Base-by-base conservation (phyloP, 495 filamentous ascomycete genomes). In the Aspergillus coremiiformis region DNA sequence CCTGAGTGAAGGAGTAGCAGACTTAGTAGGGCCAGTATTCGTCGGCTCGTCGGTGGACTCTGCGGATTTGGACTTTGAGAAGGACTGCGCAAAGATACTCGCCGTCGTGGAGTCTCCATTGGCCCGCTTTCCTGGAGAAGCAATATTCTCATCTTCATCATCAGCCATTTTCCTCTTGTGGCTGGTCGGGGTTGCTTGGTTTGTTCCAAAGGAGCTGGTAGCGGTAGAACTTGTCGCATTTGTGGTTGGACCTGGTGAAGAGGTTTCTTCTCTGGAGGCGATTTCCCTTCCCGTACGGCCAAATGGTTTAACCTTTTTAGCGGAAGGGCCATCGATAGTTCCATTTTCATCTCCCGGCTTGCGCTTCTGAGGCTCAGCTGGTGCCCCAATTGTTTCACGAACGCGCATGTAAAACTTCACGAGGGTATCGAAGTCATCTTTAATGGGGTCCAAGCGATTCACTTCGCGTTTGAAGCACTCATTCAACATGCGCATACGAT, bases 81-180 rank as follows among this genome's bases (percentile, higher is more conserved):
- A 74, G 10, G 72, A 70, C 49, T 68, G 63, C n/a, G 71, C 70
- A 30, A 75, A 75, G 17, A 72, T 64, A 46, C 33, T 68, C 3
- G 68, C 63, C 15, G 71, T 74, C 3, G 62, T 58, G 15, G 72
- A 71, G 20, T 59, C 57, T n/a, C 60, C 60, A 24, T 52, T 44
- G 17, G 49, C 52, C 22, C 59, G 61, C 41, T 66, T 66, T n/a
- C 24, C 42, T 17, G 49, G 21, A 39, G 59, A 50, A 29, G 30
- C 23, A 50, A 39, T 24, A 12, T 48, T 47, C 10, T 33, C 48
- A 51, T 60, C 51, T 8, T 48, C 46, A 19, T 61, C 58, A 5
- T 57, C 62, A 7, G 42, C 23, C 4, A 53, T 52, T 33, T 57
- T 62, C 47, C 62, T 56, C 39, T 62, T 62, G 35, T 30, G 53